Evolutionary conservation across 495 filamentous ascomycete genomes (phyloP).

Genomic region (Aspergillus ostianus): DNA sequence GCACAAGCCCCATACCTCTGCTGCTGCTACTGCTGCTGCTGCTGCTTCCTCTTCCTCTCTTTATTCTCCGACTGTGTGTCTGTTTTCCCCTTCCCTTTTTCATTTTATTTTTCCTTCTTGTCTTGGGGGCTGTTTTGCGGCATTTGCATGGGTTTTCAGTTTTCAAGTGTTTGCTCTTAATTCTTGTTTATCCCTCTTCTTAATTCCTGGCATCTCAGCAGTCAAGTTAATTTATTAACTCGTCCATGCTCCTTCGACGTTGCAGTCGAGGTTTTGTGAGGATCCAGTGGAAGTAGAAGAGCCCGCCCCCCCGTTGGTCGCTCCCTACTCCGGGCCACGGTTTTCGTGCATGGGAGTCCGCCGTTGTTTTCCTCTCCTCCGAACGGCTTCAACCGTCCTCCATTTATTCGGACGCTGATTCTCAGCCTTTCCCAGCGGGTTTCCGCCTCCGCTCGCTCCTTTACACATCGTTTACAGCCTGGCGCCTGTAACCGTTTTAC

Average conservation of each 20-base stretch:
- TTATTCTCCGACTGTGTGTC: slow-evolving; percentile 4
- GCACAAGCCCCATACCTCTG: slow-evolving; percentile 5
- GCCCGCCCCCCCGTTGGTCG: slow-evolving; percentile 4
- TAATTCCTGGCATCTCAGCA: slow-evolving; percentile 13
- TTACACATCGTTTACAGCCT: slow-evolving; percentile 13
- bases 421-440: slow-evolving; percentile 6
- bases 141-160: slow-evolving; percentile 9
- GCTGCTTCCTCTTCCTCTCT: neutral
- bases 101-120: neutral
- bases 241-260: slow-evolving; percentile 17
- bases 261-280: slow-evolving; percentile 16
- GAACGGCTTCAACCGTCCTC: neutral
- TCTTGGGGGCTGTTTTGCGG: slow-evolving; percentile 12
- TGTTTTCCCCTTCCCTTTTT: slow-evolving; percentile 1
- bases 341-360: neutral
- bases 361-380: neutral
- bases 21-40: neutral
- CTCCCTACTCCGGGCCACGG: slow-evolving; percentile 6
- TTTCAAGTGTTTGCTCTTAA: slow-evolving; percentile 11
- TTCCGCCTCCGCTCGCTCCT: slow-evolving; percentile 16
- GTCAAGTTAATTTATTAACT: neutral
- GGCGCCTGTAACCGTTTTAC: slow-evolving; percentile 6
- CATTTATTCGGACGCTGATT: neutral
- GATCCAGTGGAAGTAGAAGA: slow-evolving; percentile 16
- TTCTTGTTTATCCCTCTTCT: slow-evolving; percentile 14